Base-by-base conservation (phyloP, 345 rosid genomes). In the Camelina laxa region DNA sequence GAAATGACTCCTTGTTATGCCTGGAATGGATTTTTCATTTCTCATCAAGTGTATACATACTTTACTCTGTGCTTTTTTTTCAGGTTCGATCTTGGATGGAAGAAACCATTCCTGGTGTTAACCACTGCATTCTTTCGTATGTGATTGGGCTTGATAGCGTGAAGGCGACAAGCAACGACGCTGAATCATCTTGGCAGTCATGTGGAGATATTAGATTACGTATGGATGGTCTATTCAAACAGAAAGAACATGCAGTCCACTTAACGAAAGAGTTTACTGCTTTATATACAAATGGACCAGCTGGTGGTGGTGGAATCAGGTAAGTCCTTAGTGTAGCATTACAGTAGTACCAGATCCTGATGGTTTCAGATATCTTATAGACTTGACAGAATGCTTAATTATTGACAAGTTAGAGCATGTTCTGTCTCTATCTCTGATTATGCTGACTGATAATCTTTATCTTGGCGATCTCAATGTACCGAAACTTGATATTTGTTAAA, bases 301-400 rank as follows among this genome's bases (percentile, higher is more conserved):
- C 98, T 62, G 96, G 95, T 65, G 97, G 98, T 45, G 98, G 98
- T 36, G 98, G 97, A 41, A 85, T 89, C 76, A 86, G 98, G 98
- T 91, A 21, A 75, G n/a, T 66, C 59, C 72, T 76, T 49, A 67
- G 17, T 22, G 60, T 66, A 48, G 73, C 42, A 17, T 50, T 44
- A 45, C 2, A 21, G 9, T 61, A 48, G 75, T 74, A 20, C 7
- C 58, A 47, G 11, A 50, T 63, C 75, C 27, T 60, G 48, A 15
- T 60, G 60, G 20, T 69, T 62, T 55, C 54, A 44, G 42, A 17
- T 59, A 63, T 62, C 13, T 44, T 45, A 36, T 44, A 65, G 13
- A 38, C 60, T 73, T 64, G 45, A 65, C 27, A 49, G 36, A n/a
- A 22, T 5, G 27, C 22, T 38, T 67, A 38, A 21, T 6, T 22